A percentile compares a stretch with the other conserved stretches of the same genome.
Evolutionary conservation across 345 rosid genomes (phyloP).

Genomic region (Bruguiera parviflora): DNA sequence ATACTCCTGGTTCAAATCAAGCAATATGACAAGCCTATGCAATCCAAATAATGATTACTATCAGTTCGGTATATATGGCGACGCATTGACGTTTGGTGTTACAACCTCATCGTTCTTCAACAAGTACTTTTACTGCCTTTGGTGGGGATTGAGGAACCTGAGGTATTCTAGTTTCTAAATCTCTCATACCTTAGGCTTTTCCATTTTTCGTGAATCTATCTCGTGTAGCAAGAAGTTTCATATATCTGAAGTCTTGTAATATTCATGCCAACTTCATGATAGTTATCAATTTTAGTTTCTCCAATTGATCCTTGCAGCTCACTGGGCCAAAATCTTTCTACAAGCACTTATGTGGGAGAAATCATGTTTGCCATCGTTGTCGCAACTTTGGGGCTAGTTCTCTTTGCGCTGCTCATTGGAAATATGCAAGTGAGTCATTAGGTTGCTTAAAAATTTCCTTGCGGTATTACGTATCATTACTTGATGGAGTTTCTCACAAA

Average conservation of each 20-base stretch:
- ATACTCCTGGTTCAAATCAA: slow-evolving; percentile 52
- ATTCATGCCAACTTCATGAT: no score
- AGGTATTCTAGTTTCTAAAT: slow-evolving; percentile 37
- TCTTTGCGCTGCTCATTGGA: slow-evolving; percentile 89
- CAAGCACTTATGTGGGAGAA: slow-evolving; percentile 83
- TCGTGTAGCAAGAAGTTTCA: not conserved
- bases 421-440: slow-evolving; percentile 72
- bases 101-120: slow-evolving; percentile 56
- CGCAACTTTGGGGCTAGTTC: slow-evolving; percentile 80
- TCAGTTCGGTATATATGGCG: slow-evolving; percentile 73
- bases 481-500: not conserved
- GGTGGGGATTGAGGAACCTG: slow-evolving; percentile 94
- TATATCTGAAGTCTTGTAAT: no score
- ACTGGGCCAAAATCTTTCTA: slow-evolving; percentile 70
- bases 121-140: slow-evolving; percentile 88
- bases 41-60: slow-evolving; percentile 42
- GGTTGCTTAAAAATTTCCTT: not conserved
- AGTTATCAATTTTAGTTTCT: not conserved
- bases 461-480: not conserved
- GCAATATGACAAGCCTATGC: slow-evolving; percentile 61
- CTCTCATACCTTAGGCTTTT: not conserved
- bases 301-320: slow-evolving; percentile 46
- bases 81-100: slow-evolving; percentile 53
- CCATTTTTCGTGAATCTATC: not conserved
- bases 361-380: slow-evolving; percentile 65